Percentiles rank a stretch among this genome's conserved stretches.
Conservation (phyloP, 352 stramenopile species). For the Sclerospora graminicola region DNA sequence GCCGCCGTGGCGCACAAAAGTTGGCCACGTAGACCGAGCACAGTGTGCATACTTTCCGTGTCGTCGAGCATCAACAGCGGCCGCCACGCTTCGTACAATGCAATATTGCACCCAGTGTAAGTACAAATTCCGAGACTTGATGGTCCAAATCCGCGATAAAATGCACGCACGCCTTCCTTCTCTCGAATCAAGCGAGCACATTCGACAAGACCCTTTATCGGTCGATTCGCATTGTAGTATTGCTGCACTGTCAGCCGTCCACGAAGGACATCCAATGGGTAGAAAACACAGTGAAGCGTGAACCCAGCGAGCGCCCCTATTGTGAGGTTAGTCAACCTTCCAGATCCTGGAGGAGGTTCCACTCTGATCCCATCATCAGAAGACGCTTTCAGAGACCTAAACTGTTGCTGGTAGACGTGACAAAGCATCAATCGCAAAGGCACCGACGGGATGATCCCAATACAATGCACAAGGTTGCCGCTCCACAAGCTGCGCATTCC, state of each 20-base stretch:
- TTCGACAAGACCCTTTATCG: slow-evolving; percentile 41
- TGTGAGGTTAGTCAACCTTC: slow-evolving; percentile 46
- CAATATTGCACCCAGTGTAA: slow-evolving; percentile 81
- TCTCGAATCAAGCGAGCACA: slow-evolving; percentile 41
- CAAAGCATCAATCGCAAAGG: slow-evolving; percentile 72
- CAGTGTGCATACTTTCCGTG: slow-evolving; percentile 35
- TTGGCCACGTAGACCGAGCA: slow-evolving; percentile 58
- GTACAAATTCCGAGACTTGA: slow-evolving; percentile 65
- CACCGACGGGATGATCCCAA: slow-evolving; percentile 75
- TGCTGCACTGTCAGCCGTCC: slow-evolving; percentile 66
- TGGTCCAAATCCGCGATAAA: slow-evolving; percentile 66
- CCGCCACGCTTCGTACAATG: slow-evolving; percentile 76
- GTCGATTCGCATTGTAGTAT: slow-evolving; percentile 32
- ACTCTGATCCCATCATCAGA: slow-evolving; percentile 2
- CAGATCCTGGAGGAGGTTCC: slow-evolving; percentile 12
- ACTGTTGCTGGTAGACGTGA: slow-evolving; percentile 53
- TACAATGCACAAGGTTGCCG: slow-evolving; percentile 70
- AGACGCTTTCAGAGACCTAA: slow-evolving; percentile 17
- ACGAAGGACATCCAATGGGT: slow-evolving; percentile 70
- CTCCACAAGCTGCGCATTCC: slow-evolving; percentile 58
- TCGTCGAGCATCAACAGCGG: slow-evolving; percentile 75
- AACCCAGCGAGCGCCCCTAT: slow-evolving; percentile 56
- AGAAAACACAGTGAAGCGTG: slow-evolving; percentile 59
- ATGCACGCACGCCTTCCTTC: slow-evolving; percentile 38
- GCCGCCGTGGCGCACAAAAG: slow-evolving; percentile 66